Evolutionary conservation across 495 filamentous ascomycete genomes (phyloP).

Genomic region (Emericellopsis terricola): DNA sequence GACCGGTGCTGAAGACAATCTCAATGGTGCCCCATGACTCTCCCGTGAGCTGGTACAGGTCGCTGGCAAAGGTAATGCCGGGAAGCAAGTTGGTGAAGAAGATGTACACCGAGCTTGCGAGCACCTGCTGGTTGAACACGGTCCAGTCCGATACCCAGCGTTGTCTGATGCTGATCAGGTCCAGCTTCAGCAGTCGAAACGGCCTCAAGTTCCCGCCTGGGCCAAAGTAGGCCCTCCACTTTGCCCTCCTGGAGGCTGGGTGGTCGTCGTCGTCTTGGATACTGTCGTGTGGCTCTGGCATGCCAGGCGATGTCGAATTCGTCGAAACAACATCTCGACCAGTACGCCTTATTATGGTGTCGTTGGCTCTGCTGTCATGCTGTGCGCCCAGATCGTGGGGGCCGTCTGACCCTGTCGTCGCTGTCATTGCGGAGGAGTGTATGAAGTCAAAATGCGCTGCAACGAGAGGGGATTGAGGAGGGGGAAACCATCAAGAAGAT

Average conservation of each 20-base stretch:
- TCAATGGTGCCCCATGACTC: constrained; percentile 53
- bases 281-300: not conserved
- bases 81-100: constrained; percentile 63
- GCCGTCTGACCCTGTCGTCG: too few species aligned
- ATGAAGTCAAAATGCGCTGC: too few species aligned
- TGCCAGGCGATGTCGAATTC: not conserved
- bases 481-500: too few species aligned
- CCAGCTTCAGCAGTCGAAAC: constrained; percentile 43
- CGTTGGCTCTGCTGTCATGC: too few species aligned
- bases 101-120: constrained; percentile 55
- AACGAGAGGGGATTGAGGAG: too few species aligned
- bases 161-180: constrained; percentile 32
- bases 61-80: constrained; percentile 55
- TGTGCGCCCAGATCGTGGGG: too few species aligned
- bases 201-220: constrained; percentile 24
- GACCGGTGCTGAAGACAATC: constrained; percentile 52
- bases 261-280: too few species aligned
- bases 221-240: constrained; percentile 1
- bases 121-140: constrained; percentile 49
- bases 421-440: too few species aligned
- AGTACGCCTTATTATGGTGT: not conserved
- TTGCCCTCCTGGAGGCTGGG: not conserved
- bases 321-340: not conserved
- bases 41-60: constrained; percentile 49
- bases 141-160: constrained; percentile 51